These are phyloP conservation scores for Verticillium dahliae DNA, from an alignment of 2,329 filamentous ascomycete genomes.

Conservation along the genomic window DNA sequence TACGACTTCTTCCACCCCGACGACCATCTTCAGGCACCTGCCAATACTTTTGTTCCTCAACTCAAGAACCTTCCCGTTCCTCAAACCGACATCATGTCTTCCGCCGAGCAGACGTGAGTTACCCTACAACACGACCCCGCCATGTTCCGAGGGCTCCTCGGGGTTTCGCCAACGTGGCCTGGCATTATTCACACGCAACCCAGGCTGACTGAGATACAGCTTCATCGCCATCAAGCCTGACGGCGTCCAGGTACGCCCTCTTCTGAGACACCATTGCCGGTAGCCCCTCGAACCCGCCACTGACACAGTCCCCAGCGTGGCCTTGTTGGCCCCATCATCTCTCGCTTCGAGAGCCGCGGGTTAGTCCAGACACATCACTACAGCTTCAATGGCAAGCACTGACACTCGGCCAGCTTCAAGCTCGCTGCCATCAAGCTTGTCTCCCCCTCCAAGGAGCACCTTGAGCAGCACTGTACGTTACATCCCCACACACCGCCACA, in stretches of 20 bases:
- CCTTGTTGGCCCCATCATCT: slow-evolving; percentile 95
- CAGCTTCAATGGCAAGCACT: neutral
- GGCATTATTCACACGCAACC: neutral
- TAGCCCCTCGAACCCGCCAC: neutral
- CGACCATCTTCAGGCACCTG: slow-evolving; percentile 5
- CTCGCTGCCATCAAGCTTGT: slow-evolving; percentile 95
- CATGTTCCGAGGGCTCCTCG: neutral
- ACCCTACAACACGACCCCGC: slow-evolving; percentile 9
- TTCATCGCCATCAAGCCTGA: slow-evolving; percentile 99
- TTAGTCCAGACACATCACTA: slow-evolving; percentile 34
- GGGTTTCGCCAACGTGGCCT: neutral
- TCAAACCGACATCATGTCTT: neutral
- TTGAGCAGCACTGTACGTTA: slow-evolving; percentile 86
- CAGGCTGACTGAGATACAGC: slow-evolving; percentile 39
- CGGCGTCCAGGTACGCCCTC: slow-evolving; percentile 79
- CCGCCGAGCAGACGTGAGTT: slow-evolving; percentile 78
- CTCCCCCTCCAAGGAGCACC: slow-evolving; percentile 84
- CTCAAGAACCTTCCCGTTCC: neutral
- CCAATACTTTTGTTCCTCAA: neutral
- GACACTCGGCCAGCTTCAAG: slow-evolving; percentile 67
- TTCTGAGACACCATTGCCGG: neutral
- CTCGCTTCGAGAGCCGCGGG: slow-evolving; percentile 95
- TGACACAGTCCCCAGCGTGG: slow-evolving; percentile 60
- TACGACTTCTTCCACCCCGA: slow-evolving; percentile 8
- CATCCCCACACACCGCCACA: neutral